Evolutionary conservation across 345 rosid genomes (phyloP), one percentile per base, ranked within the genome.

Genomic region (Lepidium sativum): DNA sequence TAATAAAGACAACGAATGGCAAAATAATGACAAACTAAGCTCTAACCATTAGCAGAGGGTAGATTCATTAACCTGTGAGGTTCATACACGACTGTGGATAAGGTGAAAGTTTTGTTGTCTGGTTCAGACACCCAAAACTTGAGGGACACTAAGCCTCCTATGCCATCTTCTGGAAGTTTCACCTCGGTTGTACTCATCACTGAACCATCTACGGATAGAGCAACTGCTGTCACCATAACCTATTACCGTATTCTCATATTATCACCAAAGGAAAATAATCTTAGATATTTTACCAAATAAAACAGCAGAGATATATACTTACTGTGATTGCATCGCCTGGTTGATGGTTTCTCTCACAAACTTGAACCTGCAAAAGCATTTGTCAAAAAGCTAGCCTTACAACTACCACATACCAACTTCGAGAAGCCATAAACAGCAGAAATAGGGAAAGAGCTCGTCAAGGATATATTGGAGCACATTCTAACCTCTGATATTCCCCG

Each of bases 271-370:
- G 3, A 8, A 7, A 56, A 50, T 1, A 35, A 65, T 5, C 39
- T 12, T 15, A 32, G n/a, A 52, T 53, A 8, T 5, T 1, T 17
- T n/a, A 41, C 31, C 10, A 63, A 33, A 74, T 31, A 54, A 60
- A 27, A 4, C 13, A 42, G 52, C 0, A 34, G 11, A 17, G 44
- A 31, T n/a, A 25, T 45, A 27, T 49, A 54, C 75, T 65, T 81
- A 94, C 99, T 81, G 91, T 88, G 75, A 88, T 66, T 50, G 80
- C 96, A 79, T 90, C 96, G 43, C 84, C 91, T 11, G 99, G 97
- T 65, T 94, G 99, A 78, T 94, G 91, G 75, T 85, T 94, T 84
- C 97, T 88, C 77, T 90, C 99, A 78, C 94, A 89, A 58, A 92
- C 94, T 83, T 84, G 91, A 75, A 89, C 89, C 98, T 92, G 82